A percentile compares a stretch with the other conserved stretches of the same genome.
phyloP scores from a whole-genome alignment of 2,329 filamentous ascomycete genomes.

The Diplodia seriata region DNA sequence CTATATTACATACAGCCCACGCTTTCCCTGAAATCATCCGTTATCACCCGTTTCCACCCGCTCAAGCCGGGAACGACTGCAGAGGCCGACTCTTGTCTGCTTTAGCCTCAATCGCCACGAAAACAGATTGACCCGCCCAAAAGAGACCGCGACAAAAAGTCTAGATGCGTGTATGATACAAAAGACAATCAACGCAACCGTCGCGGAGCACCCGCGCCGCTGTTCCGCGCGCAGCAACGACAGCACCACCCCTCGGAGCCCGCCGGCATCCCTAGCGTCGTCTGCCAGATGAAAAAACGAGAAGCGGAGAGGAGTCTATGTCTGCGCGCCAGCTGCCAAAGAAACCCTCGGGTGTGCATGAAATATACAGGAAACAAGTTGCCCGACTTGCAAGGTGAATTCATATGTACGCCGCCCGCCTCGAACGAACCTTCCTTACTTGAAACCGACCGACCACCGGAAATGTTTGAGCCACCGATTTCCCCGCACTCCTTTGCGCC shows the following conservation, averaged over 20 bases:
- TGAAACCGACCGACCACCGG: conserved; percentile 22
- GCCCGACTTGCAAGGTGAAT: conserved; percentile 25
- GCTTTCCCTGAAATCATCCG: conserved; percentile 20
- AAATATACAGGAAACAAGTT: conserved; percentile 25
- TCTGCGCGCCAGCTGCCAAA: conserved; percentile 11
- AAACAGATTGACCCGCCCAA: neutral
- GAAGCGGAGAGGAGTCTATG: conserved; percentile 17
- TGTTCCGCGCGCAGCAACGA: conserved; percentile 17
- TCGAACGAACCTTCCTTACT: conserved; percentile 18
- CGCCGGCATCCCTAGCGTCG: conserved; percentile 14
- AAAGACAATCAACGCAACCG: conserved; percentile 1
- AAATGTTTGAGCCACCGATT: conserved; percentile 14
- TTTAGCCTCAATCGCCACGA: conserved; percentile 24
- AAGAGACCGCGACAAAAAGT: conserved; percentile 10
- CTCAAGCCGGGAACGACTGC: conserved; percentile 12
- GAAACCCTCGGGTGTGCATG: neutral
- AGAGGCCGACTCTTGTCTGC: neutral
- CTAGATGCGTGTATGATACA: conserved; percentile 27
- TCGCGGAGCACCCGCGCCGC: conserved; percentile 2
- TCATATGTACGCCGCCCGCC: conserved; percentile 21
- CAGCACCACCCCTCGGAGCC: conserved; percentile 21
- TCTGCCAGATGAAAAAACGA: conserved; percentile 14
- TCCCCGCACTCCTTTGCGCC: conserved; percentile 28
- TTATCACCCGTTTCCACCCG: neutral
- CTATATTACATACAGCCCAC: conserved; percentile 20